A percentile compares a stretch with the other conserved stretches of the same genome.
These are phyloP conservation scores for Colletotrichum tropicicola DNA, from an alignment of 2,329 filamentous ascomycete species.

Conservation along the genomic window DNA sequence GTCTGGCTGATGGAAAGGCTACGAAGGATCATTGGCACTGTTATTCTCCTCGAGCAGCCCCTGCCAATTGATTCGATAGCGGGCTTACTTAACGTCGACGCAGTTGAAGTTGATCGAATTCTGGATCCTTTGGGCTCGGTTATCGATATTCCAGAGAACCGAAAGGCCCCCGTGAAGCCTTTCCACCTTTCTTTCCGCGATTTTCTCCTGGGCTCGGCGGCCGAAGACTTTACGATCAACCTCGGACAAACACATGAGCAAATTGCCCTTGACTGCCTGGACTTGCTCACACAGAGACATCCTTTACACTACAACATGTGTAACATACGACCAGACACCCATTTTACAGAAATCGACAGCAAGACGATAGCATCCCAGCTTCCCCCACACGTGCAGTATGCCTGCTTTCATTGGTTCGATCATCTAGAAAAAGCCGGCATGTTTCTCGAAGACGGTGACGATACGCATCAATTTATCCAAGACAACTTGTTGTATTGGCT, in stretches of 20 bases:
- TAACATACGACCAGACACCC: neutral
- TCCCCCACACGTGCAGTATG: neutral
- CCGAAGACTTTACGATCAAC: neutral
- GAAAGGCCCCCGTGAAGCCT: neutral
- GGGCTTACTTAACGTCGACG: neutral
- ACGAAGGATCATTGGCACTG: neutral
- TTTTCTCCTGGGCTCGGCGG: neutral
- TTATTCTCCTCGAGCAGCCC: neutral
- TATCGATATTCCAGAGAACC: neutral
- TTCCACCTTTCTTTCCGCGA: conserved; percentile 4
- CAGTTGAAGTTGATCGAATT: neutral
- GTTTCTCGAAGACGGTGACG: neutral
- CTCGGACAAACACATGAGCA: neutral
- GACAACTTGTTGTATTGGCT: neutral
- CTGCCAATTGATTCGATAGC: neutral
- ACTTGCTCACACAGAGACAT: neutral
- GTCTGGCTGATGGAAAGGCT: neutral
- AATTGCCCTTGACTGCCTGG: neutral
- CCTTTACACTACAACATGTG: neutral
- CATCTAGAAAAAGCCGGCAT: neutral
- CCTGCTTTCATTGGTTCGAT: neutral
- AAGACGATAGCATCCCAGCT: neutral
- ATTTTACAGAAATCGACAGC: neutral
- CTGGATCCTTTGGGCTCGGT: neutral
- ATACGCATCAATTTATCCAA: neutral